phyloP scores from a whole-genome alignment of 1,284 basidiomycete species.

The Tilletiopsis washingtonensis region DNA sequence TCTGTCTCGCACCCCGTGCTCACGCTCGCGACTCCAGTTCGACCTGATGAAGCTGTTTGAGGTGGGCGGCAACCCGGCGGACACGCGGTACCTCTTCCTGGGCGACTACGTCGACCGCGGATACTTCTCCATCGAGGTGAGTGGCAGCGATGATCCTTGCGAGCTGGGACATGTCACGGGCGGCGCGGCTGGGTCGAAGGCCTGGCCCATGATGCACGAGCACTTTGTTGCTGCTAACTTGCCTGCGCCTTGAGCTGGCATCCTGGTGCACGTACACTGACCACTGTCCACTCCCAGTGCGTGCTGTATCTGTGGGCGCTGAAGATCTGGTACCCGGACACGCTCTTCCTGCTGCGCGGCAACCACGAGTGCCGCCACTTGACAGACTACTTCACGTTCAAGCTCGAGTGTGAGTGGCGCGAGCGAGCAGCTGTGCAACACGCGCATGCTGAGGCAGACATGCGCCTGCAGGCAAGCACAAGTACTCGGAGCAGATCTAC shows the following conservation, averaged over 20 bases:
- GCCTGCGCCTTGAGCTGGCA: not conserved
- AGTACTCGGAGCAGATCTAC: conserved; percentile 47
- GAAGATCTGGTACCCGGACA: conserved; percentile 47
- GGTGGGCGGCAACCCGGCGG: conserved; percentile 46
- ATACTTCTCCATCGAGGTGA: conserved; percentile 45
- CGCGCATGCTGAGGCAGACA: not conserved
- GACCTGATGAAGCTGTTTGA: conserved; percentile 48
- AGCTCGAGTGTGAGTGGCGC: conserved; percentile 34
- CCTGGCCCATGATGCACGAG: too few relatives aligned
- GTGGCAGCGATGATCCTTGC: too few relatives aligned
- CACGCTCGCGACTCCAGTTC: conserved; percentile 10
- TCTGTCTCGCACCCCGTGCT: not conserved
- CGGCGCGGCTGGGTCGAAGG: too few relatives aligned
- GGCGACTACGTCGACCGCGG: conserved; percentile 47
- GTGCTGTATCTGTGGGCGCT: conserved; percentile 46
- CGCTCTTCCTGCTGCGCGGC: conserved; percentile 45
- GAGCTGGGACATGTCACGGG: too few relatives aligned
- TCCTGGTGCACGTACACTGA: too few relatives aligned
- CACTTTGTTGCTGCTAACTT: not conserved
- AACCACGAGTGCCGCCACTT: conserved; percentile 47
- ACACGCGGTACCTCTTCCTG: conserved; percentile 46
- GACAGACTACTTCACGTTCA: conserved; percentile 48
- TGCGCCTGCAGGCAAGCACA: conserved; percentile 34
- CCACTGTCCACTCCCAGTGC: conserved; percentile 19
- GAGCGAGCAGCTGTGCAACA: not conserved